Evolutionary conservation across 139 green algal species (phyloP).

Genomic region (Deuterostichococcus epilithicus): DNA sequence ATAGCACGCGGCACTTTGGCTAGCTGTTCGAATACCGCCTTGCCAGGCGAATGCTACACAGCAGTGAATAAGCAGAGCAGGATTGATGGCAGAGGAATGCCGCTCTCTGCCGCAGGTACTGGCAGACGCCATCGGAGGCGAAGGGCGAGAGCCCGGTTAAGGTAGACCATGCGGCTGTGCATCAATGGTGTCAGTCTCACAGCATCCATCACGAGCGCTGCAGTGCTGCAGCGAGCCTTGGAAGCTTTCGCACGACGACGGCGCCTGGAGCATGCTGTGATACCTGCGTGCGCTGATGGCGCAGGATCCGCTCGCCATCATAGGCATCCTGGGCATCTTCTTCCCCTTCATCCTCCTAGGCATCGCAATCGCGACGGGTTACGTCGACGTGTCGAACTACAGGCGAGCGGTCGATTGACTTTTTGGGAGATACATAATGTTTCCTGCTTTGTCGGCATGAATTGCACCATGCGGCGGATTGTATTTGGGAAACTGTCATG

Average conservation of each 20-base stretch:
- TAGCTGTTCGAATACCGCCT: too few species aligned
- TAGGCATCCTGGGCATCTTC: constrained; percentile 45
- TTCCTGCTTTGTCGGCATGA: too few species aligned
- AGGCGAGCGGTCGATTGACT: not conserved
- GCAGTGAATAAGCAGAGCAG: too few species aligned
- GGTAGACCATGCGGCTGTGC: constrained; percentile 6
- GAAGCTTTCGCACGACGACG: too few species aligned
- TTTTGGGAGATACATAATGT: too few species aligned
- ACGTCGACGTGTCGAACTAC: constrained; percentile 25
- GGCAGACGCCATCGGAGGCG: constrained; percentile 25
- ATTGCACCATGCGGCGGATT: too few species aligned
- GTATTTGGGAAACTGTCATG: too few species aligned
- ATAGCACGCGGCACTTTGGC: not conserved
- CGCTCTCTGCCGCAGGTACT: constrained; percentile 37
- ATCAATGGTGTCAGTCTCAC: not conserved
- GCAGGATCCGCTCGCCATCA: constrained; percentile 43
- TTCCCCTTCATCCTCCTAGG: constrained; percentile 14
- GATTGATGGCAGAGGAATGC: too few species aligned
- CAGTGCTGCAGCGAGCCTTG: not conserved
- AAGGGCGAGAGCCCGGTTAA: constrained; percentile 33
- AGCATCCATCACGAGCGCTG: not conserved
- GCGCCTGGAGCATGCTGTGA: not conserved
- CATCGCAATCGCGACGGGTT: constrained; percentile 37
- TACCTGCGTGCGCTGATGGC: not conserved
- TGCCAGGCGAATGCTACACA: too few species aligned